Evolutionary conservation across 805 yeast species (phyloP).

Genomic region (Kurtzmaniella cleridarum): DNA sequence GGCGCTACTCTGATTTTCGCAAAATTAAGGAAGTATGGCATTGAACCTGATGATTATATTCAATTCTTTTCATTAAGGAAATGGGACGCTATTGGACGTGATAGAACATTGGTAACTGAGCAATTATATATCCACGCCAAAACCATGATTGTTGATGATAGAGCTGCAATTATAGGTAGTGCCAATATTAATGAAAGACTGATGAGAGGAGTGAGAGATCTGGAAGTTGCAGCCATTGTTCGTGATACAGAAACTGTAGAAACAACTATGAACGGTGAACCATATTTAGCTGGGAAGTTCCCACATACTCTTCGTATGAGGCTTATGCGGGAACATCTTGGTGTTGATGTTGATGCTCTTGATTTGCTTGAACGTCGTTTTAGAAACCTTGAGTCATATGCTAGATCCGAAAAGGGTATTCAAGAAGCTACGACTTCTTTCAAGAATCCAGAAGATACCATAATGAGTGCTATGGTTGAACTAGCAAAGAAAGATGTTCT

Average conservation of each 20-base stretch:
- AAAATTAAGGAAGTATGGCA: slow-evolving; percentile 69
- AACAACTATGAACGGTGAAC: slow-evolving; percentile 76
- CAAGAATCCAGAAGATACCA: slow-evolving; percentile 21
- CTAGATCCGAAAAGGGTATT: slow-evolving; percentile 36
- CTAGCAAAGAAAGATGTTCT: slow-evolving; percentile 66
- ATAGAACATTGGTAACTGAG: slow-evolving; percentile 72
- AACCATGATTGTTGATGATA: slow-evolving; percentile 85
- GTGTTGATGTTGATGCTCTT: slow-evolving; percentile 82
- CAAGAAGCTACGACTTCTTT: slow-evolving; percentile 43
- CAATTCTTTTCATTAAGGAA: slow-evolving; percentile 88
- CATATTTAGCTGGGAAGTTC: slow-evolving; percentile 77
- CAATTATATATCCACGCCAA: slow-evolving; percentile 94
- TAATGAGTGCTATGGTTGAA: slow-evolving; percentile 67
- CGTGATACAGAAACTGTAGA: slow-evolving; percentile 72
- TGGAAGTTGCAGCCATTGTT: slow-evolving; percentile 86
- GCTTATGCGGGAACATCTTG: slow-evolving; percentile 94
- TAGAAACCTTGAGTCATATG: slow-evolving; percentile 41
- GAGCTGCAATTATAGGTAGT: slow-evolving; percentile 91
- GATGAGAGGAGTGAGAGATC: slow-evolving; percentile 89
- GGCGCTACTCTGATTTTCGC: slow-evolving; percentile 87
- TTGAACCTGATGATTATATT: slow-evolving; percentile 85
- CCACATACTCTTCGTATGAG: slow-evolving; percentile 86
- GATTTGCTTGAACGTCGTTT: slow-evolving; percentile 79
- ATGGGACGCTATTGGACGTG: slow-evolving; percentile 89
- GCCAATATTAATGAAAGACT: slow-evolving; percentile 97